Evolutionary conservation across 2,329 filamentous ascomycete genomes (phyloP).

Genomic region (Dryadomyces quercivorus): DNA sequence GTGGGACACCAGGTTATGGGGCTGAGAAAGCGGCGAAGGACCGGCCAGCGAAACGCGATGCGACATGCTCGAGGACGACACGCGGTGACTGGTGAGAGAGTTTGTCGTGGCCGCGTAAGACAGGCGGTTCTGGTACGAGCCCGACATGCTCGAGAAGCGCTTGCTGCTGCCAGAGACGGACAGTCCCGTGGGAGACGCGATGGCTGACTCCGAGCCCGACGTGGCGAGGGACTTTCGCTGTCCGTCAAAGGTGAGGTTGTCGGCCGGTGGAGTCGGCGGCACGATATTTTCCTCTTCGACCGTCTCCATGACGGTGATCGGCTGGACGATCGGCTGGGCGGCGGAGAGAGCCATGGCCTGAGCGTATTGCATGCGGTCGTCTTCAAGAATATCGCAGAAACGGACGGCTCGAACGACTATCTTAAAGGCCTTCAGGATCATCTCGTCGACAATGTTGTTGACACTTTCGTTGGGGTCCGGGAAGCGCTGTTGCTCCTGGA

Average conservation of each 20-base stretch:
- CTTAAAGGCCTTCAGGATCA: conserved; percentile 87
- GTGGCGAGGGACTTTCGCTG: neutral
- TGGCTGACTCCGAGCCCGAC: neutral
- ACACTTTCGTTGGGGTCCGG: conserved; percentile 40
- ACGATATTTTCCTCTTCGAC: conserved; percentile 45
- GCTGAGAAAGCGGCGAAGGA: conserved; percentile 47
- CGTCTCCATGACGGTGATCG: conserved; percentile 48
- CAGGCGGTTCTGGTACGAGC: conserved; percentile 18
- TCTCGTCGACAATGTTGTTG: conserved; percentile 76
- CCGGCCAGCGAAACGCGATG: conserved; percentile 70
- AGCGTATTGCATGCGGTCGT: conserved; percentile 38
- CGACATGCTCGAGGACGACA: conserved; percentile 45
- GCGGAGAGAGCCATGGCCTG: conserved; percentile 32
- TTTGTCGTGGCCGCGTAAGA: conserved; percentile 25
- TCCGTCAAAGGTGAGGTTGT: conserved; percentile 37
- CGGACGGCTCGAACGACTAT: conserved; percentile 84
- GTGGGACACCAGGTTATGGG: conserved; percentile 70
- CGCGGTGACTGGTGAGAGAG: conserved; percentile 23
- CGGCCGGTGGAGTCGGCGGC: conserved; percentile 52
- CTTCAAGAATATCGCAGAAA: conserved; percentile 78
- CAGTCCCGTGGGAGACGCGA: neutral
- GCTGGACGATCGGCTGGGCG: conserved; percentile 26
- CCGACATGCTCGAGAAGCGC: conserved; percentile 25
- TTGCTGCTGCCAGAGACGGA: conserved; percentile 21
- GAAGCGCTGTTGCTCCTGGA: conserved; percentile 59